Conservation (phyloP, 768 basidiomycete genomes). For the Hygrophorus pudorinus region DNA sequence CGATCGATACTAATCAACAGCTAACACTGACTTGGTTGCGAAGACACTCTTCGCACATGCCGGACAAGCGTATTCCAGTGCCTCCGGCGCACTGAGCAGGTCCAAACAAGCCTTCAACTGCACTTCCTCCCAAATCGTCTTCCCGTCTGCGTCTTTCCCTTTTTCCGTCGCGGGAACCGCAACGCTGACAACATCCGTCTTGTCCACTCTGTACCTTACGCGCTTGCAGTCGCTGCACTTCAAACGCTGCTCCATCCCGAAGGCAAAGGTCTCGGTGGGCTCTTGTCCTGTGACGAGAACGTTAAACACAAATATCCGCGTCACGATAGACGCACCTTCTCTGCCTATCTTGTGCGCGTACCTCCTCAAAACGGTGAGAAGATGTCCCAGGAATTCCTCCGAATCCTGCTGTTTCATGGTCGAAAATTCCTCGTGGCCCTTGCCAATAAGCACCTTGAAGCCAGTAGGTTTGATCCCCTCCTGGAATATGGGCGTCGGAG, state of each 20-base stretch:
- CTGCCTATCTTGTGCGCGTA: slow-evolving; percentile 44
- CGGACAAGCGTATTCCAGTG: slow-evolving; percentile 75
- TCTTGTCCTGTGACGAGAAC: slow-evolving; percentile 27
- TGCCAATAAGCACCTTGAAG: slow-evolving; percentile 87
- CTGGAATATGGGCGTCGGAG: slow-evolving; percentile 56
- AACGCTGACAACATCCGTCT: slow-evolving; percentile 68
- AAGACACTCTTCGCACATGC: slow-evolving; percentile 56
- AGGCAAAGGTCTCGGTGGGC: slow-evolving; percentile 69
- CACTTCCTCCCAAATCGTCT: slow-evolving; percentile 54
- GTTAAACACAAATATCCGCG: neutral
- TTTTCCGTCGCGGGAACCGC: slow-evolving; percentile 62
- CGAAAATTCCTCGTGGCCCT: slow-evolving; percentile 86
- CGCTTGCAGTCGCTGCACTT: slow-evolving; percentile 71
- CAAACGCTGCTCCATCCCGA: slow-evolving; percentile 79
- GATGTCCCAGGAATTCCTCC: slow-evolving; percentile 85
- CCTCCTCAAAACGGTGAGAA: slow-evolving; percentile 64
- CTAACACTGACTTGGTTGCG: slow-evolving; percentile 58
- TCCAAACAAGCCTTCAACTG: slow-evolving; percentile 53
- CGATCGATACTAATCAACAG: neutral
- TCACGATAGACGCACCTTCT: neutral
- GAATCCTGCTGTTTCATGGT: slow-evolving; percentile 98
- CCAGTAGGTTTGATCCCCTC: slow-evolving; percentile 71
- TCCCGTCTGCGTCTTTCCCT: slow-evolving; percentile 48
- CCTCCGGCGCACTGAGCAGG: slow-evolving; percentile 46
- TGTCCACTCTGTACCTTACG: slow-evolving; percentile 77